These are phyloP conservation scores for Lenwebbia sp. DNA, from an alignment of 345 rosid species.

Conservation along the genomic window DNA sequence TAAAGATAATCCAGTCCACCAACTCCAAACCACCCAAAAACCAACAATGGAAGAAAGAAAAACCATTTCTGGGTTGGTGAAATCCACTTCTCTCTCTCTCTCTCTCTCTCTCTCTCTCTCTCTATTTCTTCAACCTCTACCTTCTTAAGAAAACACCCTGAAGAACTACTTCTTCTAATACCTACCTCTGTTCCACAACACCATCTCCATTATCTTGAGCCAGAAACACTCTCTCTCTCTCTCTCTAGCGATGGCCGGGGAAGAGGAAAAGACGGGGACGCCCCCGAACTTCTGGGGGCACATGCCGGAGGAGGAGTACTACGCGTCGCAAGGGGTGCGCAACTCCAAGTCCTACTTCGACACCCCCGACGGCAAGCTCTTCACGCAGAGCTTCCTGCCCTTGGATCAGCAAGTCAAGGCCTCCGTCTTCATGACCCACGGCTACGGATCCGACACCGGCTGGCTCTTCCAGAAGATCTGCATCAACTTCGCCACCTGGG, in stretches of 20 bases:
- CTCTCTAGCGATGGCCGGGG: neutral
- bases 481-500: slow-evolving; percentile 67
- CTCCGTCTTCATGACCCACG: slow-evolving; percentile 76
- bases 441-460: slow-evolving; percentile 89
- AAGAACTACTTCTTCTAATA: neutral
- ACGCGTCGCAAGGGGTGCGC: slow-evolving; percentile 71
- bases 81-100: neutral
- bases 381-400: slow-evolving; percentile 76
- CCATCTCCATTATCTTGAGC: neutral
- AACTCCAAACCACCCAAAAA: neutral
- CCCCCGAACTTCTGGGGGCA: slow-evolving; percentile 75
- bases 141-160: neutral
- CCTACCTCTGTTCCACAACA: neutral
- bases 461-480: slow-evolving; percentile 95
- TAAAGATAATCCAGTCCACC: neutral
- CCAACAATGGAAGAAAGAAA: neutral
- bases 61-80: neutral
- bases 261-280: slow-evolving; percentile 16
- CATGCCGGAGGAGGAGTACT: slow-evolving; percentile 86
- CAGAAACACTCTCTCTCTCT: neutral
- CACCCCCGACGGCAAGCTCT: slow-evolving; percentile 74
- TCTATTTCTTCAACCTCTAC: neutral
- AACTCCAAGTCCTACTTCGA: slow-evolving; percentile 73
- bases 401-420: slow-evolving; percentile 63
- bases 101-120: neutral